Base-by-base conservation (phyloP, 495 filamentous ascomycete genomes). In the Hypoxylon lienhwacheense region DNA sequence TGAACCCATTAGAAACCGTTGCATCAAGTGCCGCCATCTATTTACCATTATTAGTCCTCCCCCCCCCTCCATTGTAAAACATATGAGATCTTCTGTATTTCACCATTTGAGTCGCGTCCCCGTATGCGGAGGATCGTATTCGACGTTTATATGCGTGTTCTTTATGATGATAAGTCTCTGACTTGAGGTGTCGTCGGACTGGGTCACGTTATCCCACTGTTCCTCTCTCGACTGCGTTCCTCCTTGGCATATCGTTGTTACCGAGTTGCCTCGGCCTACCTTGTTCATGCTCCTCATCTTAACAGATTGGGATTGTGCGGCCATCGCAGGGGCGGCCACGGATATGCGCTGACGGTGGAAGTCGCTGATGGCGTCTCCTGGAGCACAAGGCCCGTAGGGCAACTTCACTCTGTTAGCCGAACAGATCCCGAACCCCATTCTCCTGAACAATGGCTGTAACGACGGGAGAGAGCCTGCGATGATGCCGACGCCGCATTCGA, bases 401-500 rank as follows among this genome's bases (percentile, higher is more conserved):
- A 42, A 32, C 5, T 40, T 40, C 21, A 35, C 35, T 6, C 14
- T 2, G n/a, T n/a, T n/a, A n/a, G 21, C 7, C 5, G 37, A 16
- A 7, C 29, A 20, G 8, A 39, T 8, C 3, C 44, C 45, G 16
- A 60, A 14, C 3, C 37, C 51, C 21, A 34, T 10, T 41, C 8
- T 44, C 8, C 34, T 37, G 26, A 59, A 41, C 7, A 63, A 35
- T 5, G 50, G 55, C 4, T 42, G 56, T 1, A 64, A 39, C 12
- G 51, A 36, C 4, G 60, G 60, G 7, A 63, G 49, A 4, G 55
- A 63, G 19, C 60, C 60, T 1, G 60, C 60, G 19, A 55, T 50
- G 26, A 63, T 55, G 12, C 60, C 60, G 44, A 63, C 48, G n/a
- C 60, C 60, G 26, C 45, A 50, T 19, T 63, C 60, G 20, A 55